A percentile compares a stretch with the other conserved stretches of the same genome.
Evolutionary conservation across 257 asterid species (phyloP).

Genomic region (Cinchona pubescens): DNA sequence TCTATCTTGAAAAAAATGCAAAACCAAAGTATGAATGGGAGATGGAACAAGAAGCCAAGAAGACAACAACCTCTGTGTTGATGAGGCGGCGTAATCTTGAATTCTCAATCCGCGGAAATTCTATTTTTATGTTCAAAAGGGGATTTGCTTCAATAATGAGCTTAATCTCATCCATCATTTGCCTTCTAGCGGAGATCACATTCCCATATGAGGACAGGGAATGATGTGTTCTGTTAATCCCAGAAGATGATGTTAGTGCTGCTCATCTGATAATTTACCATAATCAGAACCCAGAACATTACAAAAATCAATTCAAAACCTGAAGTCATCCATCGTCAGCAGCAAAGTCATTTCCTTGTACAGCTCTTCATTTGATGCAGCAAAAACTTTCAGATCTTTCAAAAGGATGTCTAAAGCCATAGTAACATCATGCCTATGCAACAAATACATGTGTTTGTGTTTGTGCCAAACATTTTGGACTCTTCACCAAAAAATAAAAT

Average conservation of each 20-base stretch:
- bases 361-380: conserved; percentile 41
- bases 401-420: conserved; percentile 55
- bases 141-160: conserved; percentile 58
- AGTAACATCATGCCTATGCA: conserved; percentile 42
- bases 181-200: conserved; percentile 44
- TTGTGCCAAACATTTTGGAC: not conserved
- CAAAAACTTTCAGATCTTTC: conserved; percentile 61
- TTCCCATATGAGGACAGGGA: conserved; percentile 55
- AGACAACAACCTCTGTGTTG: conserved; percentile 60
- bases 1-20: not conserved
- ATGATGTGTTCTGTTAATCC: conserved; percentile 41
- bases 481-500: not conserved
- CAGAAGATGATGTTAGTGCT: not conserved
- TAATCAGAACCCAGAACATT: not conserved
- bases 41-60: not conserved
- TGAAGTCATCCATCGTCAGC: conserved; percentile 56
- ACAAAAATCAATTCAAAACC: conserved; percentile 28
- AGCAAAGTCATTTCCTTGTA: conserved; percentile 60
- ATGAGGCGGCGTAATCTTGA: conserved; percentile 65
- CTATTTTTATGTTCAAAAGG: conserved; percentile 35
- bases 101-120: conserved; percentile 44
- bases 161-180: conserved; percentile 36
- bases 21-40: not conserved
- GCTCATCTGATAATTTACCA: not conserved
- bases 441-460: not conserved